phyloP scores from a whole-genome alignment of 768 basidiomycete genomes.

The Mrakia blollopis region DNA sequence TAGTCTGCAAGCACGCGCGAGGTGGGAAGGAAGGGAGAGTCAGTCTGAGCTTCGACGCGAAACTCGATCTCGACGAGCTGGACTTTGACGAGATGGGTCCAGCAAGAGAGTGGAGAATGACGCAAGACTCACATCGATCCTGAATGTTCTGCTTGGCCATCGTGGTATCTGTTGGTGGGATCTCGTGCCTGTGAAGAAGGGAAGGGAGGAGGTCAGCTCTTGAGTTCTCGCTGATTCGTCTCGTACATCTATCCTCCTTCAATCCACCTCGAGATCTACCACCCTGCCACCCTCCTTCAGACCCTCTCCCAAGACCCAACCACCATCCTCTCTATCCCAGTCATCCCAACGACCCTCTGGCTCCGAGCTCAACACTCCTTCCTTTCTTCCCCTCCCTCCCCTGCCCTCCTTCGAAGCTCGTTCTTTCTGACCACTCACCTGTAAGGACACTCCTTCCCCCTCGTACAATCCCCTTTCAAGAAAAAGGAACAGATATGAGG shows the following conservation, averaged over 20 bases:
- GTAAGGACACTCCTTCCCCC: slow-evolving; percentile 89
- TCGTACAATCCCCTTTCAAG: slow-evolving; percentile 87
- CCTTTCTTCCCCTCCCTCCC: neutral
- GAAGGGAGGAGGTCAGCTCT: neutral
- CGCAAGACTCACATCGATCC: slow-evolving; percentile 60
- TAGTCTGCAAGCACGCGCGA: slow-evolving; percentile 49
- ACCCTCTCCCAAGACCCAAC: neutral
- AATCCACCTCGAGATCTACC: neutral
- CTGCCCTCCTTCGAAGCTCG: neutral
- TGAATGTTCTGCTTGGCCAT: slow-evolving; percentile 86
- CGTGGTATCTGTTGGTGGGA: slow-evolving; percentile 67
- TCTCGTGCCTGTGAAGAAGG: slow-evolving; percentile 65
- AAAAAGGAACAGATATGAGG: slow-evolving; percentile 94
- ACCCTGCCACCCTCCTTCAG: neutral
- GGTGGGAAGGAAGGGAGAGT: neutral
- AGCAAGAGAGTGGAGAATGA: too few species aligned
- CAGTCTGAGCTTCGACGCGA: neutral
- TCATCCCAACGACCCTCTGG: neutral
- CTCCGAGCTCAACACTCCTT: too few species aligned
- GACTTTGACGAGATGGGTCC: too few species aligned
- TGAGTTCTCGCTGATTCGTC: neutral
- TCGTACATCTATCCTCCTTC: neutral
- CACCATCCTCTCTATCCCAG: neutral
- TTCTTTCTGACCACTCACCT: slow-evolving; percentile 48
- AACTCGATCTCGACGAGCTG: too few species aligned